phyloP scores from a whole-genome alignment of 495 filamentous ascomycete genomes.

The Podospora australis region DNA sequence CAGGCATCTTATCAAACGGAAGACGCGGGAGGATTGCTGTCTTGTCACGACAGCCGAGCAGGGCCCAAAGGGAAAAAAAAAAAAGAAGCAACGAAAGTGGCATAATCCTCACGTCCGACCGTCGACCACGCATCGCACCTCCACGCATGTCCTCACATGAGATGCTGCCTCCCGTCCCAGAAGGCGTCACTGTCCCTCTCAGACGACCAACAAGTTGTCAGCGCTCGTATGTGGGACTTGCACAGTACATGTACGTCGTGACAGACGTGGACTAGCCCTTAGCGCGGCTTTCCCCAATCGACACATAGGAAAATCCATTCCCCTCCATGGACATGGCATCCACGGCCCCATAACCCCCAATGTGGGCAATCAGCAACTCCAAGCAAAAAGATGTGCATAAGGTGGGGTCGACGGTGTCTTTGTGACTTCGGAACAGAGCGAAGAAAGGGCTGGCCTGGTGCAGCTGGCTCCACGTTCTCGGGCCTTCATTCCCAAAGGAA shows the following conservation, averaged over 20 bases:
- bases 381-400: background rate
- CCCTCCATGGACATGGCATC: background rate
- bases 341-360: background rate
- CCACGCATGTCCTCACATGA: background rate
- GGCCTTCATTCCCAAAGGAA: background rate
- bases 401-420: background rate
- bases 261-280: no score
- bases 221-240: no score
- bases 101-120: background rate
- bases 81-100: background rate
- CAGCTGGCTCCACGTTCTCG: background rate
- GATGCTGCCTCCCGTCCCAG: background rate
- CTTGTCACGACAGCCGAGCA: background rate
- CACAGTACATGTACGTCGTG: no score
- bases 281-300: background rate
- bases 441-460: background rate
- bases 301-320: background rate
- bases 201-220: constrained; percentile 1
- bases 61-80: background rate
- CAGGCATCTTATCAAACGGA: constrained; percentile 1
- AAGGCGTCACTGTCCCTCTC: background rate
- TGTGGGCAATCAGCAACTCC: background rate
- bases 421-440: background rate
- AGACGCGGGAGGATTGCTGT: background rate
- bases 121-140: background rate